These are phyloP conservation scores for Dictyostelium purpureum DNA, from an alignment of 78 protist species.

Conservation along the genomic window DNA sequence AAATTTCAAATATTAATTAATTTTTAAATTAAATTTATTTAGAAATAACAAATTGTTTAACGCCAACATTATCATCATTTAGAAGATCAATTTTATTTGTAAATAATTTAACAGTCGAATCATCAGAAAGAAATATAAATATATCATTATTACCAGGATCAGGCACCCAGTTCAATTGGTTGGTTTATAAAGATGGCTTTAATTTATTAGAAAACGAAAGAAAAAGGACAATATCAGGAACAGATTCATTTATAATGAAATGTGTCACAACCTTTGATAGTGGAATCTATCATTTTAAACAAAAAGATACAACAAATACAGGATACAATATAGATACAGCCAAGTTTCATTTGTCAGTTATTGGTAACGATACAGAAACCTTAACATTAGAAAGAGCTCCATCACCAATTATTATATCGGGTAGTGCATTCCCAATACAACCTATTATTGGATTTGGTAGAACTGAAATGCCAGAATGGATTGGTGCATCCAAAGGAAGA, in stretches of 20 bases:
- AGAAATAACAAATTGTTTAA: too few relatives aligned
- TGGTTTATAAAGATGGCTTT: not conserved
- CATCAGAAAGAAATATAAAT: constrained; percentile 2
- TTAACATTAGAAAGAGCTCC: not conserved
- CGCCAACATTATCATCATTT: not conserved
- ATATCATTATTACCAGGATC: constrained; percentile 17
- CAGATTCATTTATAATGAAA: not conserved
- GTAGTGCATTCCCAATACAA: constrained; percentile 10
- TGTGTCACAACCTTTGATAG: constrained; percentile 59
- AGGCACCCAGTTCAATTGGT: not conserved
- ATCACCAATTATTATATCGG: not conserved
- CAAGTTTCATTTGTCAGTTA: constrained; percentile 10
- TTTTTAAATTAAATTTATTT: too few relatives aligned
- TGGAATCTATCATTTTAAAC: constrained; percentile 18
- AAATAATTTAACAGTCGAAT: not conserved
- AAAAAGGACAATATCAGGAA: not conserved
- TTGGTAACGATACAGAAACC: constrained; percentile 48
- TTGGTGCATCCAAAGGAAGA: not conserved
- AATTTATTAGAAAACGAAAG: not conserved
- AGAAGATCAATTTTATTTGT: constrained; percentile 32
- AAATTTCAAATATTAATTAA: too few relatives aligned
- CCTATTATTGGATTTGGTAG: constrained; percentile 43
- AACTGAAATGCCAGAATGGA: not conserved
- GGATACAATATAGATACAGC: constrained; percentile 38
- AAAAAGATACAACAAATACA: constrained; percentile 23